Conservation (phyloP, 2,329 filamentous ascomycete species). For the Colletotrichum sp. region DNA sequence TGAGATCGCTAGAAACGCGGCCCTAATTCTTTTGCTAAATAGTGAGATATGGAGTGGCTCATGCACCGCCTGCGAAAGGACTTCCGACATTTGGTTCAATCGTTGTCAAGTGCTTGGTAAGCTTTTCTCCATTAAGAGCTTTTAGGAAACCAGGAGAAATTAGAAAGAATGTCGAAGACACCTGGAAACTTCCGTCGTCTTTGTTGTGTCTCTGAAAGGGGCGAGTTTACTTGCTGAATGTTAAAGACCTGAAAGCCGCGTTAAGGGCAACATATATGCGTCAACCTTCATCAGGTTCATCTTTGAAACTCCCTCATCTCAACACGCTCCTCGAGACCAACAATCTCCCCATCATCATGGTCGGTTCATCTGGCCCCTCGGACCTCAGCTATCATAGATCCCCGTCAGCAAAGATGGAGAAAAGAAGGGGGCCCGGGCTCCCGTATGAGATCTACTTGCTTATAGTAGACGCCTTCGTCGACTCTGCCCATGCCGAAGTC, state of each 20-base stretch:
- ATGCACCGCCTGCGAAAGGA: neutral
- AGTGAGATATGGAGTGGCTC: neutral
- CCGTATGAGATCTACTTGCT: neutral
- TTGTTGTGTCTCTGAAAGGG: neutral
- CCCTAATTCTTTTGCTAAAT: no score
- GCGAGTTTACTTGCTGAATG: neutral
- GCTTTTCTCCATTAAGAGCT: no score
- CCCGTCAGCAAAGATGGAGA: neutral
- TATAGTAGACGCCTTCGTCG: neutral
- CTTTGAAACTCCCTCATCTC: neutral
- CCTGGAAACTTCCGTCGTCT: neutral
- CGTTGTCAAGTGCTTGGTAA: neutral
- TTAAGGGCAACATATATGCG: neutral
- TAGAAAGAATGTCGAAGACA: neutral
- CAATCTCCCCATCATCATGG: rapidly evolving
- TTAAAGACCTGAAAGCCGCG: rapidly evolving
- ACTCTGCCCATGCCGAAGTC: neutral
- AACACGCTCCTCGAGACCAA: rapidly evolving
- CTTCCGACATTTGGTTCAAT: neutral
- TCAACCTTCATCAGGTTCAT: neutral
- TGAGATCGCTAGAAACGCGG: neutral
- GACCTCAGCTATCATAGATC: neutral
- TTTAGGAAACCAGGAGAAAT: neutral
- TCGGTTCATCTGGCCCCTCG: neutral
- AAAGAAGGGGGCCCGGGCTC: no score